A percentile compares a stretch with the other conserved stretches of the same genome.
phyloP scores from a whole-genome alignment of 352 stramenopile species.

The Ophiocytium majus region DNA sequence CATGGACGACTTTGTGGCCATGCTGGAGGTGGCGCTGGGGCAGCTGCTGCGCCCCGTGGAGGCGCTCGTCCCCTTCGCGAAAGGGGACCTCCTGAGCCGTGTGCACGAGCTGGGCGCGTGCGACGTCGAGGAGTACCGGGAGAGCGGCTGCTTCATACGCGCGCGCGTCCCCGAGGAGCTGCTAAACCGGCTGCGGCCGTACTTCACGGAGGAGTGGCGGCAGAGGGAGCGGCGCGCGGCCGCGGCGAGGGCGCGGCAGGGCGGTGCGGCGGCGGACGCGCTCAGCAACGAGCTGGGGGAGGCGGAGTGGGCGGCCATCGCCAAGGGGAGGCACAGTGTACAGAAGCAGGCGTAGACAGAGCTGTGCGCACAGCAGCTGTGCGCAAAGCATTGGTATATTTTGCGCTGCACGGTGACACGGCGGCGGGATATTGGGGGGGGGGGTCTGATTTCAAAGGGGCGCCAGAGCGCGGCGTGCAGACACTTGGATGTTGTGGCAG shows the following conservation, averaged over 20 bases:
- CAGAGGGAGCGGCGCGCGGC: not conserved
- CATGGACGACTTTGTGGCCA: conserved; percentile 45
- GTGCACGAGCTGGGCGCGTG: conserved; percentile 55
- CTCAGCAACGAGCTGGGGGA: not conserved
- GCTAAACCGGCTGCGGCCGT: conserved; percentile 47
- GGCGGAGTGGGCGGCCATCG: not conserved
- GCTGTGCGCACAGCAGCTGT: too few relatives aligned
- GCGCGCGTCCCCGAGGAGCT: conserved; percentile 47
- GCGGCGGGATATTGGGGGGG: too few relatives aligned
- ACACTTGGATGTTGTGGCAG: too few relatives aligned
- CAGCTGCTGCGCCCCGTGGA: conserved; percentile 43
- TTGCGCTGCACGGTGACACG: too few relatives aligned
- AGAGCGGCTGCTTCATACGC: conserved; percentile 41
- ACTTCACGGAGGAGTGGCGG: conserved; percentile 39
- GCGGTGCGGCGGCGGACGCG: not conserved
- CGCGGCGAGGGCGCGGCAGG: not conserved
- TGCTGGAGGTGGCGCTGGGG: conserved; percentile 47
- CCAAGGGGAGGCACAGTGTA: not conserved
- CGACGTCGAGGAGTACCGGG: conserved; percentile 44
- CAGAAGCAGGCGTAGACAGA: not conserved
- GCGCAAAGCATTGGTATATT: too few relatives aligned
- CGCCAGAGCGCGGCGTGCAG: too few relatives aligned
- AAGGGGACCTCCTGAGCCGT: conserved; percentile 48
- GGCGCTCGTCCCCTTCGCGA: conserved; percentile 50
- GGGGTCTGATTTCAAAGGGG: too few relatives aligned